phyloP scores from a whole-genome alignment of 1,284 basidiomycete genomes.

The Cryptococcus depauperatus region DNA sequence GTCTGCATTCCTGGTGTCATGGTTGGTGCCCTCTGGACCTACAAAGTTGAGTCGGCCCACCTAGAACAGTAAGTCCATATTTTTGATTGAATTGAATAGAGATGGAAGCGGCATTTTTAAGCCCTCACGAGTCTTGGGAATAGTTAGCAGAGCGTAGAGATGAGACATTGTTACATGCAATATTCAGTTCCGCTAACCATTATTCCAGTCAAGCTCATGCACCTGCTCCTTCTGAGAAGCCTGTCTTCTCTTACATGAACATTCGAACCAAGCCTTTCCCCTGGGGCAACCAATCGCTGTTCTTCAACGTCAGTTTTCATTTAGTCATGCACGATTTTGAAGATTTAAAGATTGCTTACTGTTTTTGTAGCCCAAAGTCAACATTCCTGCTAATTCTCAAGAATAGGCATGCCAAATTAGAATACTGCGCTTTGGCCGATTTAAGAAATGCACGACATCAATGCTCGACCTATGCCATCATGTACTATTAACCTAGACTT shows the following conservation, averaged over 20 bases:
- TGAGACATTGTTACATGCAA: no score
- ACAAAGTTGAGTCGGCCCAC: constrained; percentile 40
- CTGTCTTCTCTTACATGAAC: constrained; percentile 43
- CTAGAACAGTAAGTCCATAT: no score
- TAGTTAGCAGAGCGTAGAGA: no score
- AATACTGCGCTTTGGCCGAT: no score
- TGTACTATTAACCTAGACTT: no score
- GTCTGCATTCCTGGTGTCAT: constrained; percentile 38
- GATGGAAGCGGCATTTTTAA: no score
- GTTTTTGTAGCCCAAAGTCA: constrained; percentile 25
- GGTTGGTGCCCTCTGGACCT: constrained; percentile 33
- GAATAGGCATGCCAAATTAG: no score
- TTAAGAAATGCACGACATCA: no score
- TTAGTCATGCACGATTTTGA: neutral
- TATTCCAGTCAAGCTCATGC: no score
- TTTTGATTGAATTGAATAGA: constrained; percentile 13
- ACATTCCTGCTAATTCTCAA: constrained; percentile 23
- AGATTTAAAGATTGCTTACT: neutral
- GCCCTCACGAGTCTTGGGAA: no score
- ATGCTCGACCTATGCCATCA: no score
- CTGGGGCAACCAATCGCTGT: constrained; percentile 42
- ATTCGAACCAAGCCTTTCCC: constrained; percentile 38
- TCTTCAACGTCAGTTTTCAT: constrained; percentile 38
- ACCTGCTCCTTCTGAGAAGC: constrained; percentile 30
- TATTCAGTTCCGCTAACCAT: no score